phyloP scores from a whole-genome alignment of 2,329 filamentous ascomycete genomes.

The Curvularia lunata region DNA sequence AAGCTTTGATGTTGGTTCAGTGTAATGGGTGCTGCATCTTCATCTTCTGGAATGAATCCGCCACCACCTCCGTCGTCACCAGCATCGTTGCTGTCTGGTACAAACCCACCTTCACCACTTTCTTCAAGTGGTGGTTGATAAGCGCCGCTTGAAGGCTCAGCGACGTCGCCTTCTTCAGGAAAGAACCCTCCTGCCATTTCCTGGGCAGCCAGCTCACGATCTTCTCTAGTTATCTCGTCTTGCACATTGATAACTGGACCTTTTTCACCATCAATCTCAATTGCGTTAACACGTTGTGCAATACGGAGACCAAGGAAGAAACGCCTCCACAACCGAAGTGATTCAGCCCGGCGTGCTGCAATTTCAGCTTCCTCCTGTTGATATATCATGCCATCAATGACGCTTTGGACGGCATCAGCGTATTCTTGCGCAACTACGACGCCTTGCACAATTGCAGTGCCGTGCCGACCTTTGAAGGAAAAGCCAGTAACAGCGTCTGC shows the following conservation, averaged over 20 bases:
- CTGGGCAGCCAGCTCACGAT: conserved; percentile 35
- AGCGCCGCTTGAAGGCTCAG: conserved; percentile 28
- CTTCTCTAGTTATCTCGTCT: conserved; percentile 38
- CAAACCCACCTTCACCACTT: conserved; percentile 29
- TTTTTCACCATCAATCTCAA: conserved; percentile 46
- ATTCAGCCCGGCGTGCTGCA: conserved; percentile 58
- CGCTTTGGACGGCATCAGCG: conserved; percentile 72
- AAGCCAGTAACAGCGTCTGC: conserved; percentile 91
- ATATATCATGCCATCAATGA: conserved; percentile 71
- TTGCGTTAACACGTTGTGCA: conserved; percentile 71
- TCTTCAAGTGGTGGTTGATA: conserved; percentile 18
- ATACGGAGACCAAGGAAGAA: conserved; percentile 70
- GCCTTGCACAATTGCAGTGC: conserved; percentile 82
- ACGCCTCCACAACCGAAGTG: conserved; percentile 64
- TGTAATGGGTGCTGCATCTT: conserved; percentile 10
- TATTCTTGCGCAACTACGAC: conserved; percentile 76
- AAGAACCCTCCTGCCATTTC: conserved; percentile 51
- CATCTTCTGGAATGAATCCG: conserved; percentile 29
- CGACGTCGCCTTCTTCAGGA: conserved; percentile 58
- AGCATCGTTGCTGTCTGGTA: conserved; percentile 6
- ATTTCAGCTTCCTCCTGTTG: conserved; percentile 68
- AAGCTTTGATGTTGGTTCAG: conserved; percentile 47
- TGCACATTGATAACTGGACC: conserved; percentile 39
- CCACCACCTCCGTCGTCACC: conserved; percentile 17
- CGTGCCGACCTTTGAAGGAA: conserved; percentile 81